phyloP scores from a whole-genome alignment of 1,139 yeast species.

The Nakaseomyces delphensis region DNA sequence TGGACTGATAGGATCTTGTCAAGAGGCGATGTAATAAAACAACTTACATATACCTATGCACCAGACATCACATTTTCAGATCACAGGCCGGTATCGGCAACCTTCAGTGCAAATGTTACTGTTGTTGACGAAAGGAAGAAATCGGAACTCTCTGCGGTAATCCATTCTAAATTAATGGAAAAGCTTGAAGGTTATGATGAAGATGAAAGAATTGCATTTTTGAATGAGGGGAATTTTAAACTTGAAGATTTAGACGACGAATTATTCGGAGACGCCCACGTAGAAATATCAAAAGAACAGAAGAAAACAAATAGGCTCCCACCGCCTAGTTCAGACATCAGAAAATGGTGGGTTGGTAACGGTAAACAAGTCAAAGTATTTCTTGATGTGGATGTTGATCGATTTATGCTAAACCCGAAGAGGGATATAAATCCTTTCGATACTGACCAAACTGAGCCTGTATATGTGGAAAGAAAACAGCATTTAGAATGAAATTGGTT shows the following conservation, averaged over 20 bases:
- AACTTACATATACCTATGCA: slow-evolving; percentile 54
- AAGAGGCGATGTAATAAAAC: slow-evolving; percentile 52
- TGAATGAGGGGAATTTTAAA: slow-evolving; percentile 20
- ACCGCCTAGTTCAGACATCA: slow-evolving; percentile 75
- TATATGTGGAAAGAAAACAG: slow-evolving; percentile 28
- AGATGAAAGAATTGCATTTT: slow-evolving; percentile 35
- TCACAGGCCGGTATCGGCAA: slow-evolving; percentile 86
- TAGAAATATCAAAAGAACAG: slow-evolving; percentile 17
- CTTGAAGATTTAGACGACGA: slow-evolving; percentile 13
- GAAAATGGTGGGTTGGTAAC: slow-evolving; percentile 88
- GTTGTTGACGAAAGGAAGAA: slow-evolving; percentile 60
- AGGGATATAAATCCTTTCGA: slow-evolving; percentile 66
- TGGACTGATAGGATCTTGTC: slow-evolving; percentile 86
- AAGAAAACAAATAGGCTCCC: slow-evolving; percentile 42
- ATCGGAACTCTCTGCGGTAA: slow-evolving; percentile 46
- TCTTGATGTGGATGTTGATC: slow-evolving; percentile 32
- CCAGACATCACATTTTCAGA: slow-evolving; percentile 68
- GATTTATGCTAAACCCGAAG: slow-evolving; percentile 52
- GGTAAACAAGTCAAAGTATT: slow-evolving; percentile 65
- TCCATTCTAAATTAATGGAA: slow-evolving; percentile 39
- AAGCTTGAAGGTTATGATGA: slow-evolving; percentile 20
- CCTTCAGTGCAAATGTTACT: slow-evolving; percentile 58
- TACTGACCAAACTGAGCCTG: slow-evolving; percentile 33
- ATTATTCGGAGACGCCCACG: slow-evolving; percentile 6
- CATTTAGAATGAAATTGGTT: background rate